Conservation (phyloP, 345 rosid genomes). For the Erodium maritimum region DNA sequence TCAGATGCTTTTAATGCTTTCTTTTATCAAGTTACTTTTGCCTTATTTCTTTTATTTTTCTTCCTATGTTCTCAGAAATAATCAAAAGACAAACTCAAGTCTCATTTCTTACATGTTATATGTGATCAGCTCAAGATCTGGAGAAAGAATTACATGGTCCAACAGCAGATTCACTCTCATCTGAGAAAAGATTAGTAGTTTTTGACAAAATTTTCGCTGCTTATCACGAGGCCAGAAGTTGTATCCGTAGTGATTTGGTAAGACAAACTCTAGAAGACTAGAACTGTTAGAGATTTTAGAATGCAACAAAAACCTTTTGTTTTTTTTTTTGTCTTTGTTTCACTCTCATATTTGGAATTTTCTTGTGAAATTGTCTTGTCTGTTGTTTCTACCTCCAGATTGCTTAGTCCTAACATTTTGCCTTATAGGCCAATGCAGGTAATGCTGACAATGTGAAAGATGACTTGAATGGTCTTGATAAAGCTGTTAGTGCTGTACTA, state of each 20-base stretch:
- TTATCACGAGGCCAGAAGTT: conserved; percentile 88
- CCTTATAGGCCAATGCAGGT: conserved; percentile 75
- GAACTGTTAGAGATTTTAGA: neutral
- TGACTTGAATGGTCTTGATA: conserved; percentile 88
- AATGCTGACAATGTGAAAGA: conserved; percentile 86
- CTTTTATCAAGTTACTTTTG: too few relatives aligned
- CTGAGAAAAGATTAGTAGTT: conserved; percentile 65
- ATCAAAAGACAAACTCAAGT: neutral
- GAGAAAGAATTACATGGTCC: conserved; percentile 90
- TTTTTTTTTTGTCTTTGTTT: neutral
- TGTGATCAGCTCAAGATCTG: conserved; percentile 81
- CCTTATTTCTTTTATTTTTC: neutral
- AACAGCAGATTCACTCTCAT: conserved; percentile 49
- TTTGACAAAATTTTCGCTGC: conserved; percentile 87
- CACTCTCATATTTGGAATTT: neutral
- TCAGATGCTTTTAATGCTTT: neutral
- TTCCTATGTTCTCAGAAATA: too few relatives aligned
- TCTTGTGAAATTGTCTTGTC: neutral
- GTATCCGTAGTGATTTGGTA: conserved; percentile 90
- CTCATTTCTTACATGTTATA: neutral
- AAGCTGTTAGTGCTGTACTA: conserved; percentile 86
- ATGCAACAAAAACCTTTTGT: neutral
- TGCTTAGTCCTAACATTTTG: conserved; percentile 13
- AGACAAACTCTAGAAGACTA: conserved; percentile 6
- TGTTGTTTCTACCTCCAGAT: conserved; percentile 2